Percentiles rank a stretch among this genome's conserved stretches.
Evolutionary conservation across 2,329 filamentous ascomycete genomes (phyloP).

Genomic region (Cladophialophora exuberans): DNA sequence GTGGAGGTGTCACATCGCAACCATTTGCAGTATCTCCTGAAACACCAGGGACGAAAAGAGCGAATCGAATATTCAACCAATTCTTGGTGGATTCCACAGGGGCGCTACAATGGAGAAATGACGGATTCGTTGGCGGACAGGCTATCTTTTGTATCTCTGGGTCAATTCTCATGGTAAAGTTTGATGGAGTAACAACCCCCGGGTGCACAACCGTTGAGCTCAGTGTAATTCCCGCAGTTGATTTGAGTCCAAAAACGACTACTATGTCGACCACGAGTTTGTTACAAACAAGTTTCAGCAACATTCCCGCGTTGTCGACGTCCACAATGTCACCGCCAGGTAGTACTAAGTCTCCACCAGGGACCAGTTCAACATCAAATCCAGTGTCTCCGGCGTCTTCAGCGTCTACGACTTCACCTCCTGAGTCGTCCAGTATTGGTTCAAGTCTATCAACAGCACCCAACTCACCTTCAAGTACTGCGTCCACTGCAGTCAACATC

Average conservation of each 20-base stretch:
- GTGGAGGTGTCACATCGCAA: slow-evolving; percentile 15
- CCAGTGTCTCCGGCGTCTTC: neutral
- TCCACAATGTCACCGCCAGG: neutral
- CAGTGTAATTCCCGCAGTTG: slow-evolving; percentile 7
- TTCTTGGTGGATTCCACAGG: slow-evolving; percentile 19
- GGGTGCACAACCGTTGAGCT: slow-evolving; percentile 18
- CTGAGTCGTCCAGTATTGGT: neutral
- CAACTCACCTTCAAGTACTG: neutral
- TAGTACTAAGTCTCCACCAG: neutral
- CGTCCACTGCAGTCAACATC: neutral
- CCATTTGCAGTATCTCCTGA: slow-evolving; percentile 19
- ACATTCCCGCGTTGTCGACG: neutral
- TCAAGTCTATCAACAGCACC: neutral
- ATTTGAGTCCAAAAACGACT: slow-evolving; percentile 1
- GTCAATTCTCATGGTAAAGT: slow-evolving; percentile 17
- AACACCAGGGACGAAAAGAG: slow-evolving; percentile 7
- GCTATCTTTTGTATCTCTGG: slow-evolving; percentile 27
- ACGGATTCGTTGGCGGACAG: slow-evolving; percentile 20
- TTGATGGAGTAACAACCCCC: slow-evolving; percentile 19
- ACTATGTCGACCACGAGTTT: slow-evolving; percentile 2
- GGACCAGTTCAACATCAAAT: neutral
- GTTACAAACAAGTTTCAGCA: slow-evolving; percentile 9
- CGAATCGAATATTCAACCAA: slow-evolving; percentile 17
- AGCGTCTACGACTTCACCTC: neutral
- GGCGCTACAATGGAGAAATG: slow-evolving; percentile 25